Conservation (phyloP, 2,329 filamentous ascomycete species). For the Colletotrichum spaethianum region DNA sequence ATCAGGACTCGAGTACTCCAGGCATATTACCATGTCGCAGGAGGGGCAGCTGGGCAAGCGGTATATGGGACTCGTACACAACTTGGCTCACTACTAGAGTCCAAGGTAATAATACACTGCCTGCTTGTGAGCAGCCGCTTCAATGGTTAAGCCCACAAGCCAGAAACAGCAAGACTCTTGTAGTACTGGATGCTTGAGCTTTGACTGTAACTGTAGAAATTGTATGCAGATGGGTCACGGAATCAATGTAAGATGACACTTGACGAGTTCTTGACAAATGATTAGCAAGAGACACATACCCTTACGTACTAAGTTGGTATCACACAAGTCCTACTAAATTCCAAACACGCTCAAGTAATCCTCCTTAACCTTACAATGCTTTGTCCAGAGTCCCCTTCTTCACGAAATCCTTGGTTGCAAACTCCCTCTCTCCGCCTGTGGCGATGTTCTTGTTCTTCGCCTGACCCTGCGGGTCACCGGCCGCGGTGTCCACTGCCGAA, state of each 20-base stretch:
- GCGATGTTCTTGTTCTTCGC: slow-evolving; percentile 50
- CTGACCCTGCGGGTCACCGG: slow-evolving; percentile 50
- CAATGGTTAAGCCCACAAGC: too few species aligned
- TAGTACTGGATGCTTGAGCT: too few species aligned
- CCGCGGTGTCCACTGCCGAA: slow-evolving; percentile 50
- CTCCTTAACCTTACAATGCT: slow-evolving; percentile 4
- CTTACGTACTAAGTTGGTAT: not conserved
- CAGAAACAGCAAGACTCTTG: too few species aligned
- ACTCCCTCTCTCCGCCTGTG: slow-evolving; percentile 40
- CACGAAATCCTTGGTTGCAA: slow-evolving; percentile 39
- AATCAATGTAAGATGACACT: not conserved
- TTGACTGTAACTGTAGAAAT: too few species aligned
- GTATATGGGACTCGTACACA: too few species aligned
- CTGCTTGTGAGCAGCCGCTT: too few species aligned
- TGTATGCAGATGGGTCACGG: not conserved
- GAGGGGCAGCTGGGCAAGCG: too few species aligned
- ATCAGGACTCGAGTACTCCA: too few species aligned
- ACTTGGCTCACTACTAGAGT: too few species aligned
- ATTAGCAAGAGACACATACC: too few species aligned
- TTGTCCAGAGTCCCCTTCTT: slow-evolving; percentile 37
- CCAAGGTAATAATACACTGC: too few species aligned
- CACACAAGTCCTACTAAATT: not conserved
- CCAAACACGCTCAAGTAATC: not conserved
- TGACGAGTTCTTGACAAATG: not conserved
- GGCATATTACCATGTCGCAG: not conserved